Evolutionary conservation across 139 green algal genomes (phyloP).

Genomic region (Pleodorina starrii): DNA sequence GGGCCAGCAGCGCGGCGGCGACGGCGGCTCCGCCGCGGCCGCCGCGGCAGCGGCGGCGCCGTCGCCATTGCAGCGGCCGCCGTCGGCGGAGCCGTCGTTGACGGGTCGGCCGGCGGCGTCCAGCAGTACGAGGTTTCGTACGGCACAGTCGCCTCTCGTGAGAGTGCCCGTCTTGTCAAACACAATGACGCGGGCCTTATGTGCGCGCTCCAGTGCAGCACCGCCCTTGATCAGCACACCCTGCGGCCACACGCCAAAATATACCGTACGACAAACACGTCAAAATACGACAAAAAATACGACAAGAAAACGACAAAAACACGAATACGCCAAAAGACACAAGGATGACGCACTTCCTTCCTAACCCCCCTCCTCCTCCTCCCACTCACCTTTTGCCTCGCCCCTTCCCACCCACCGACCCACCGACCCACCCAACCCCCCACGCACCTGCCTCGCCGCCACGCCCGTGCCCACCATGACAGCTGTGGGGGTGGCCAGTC

Average conservation of each 20-base stretch:
- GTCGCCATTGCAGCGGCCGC: not conserved
- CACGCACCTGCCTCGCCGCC: slow-evolving; percentile 66
- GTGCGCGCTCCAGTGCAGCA: slow-evolving; percentile 60
- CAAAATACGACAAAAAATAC: too few species aligned
- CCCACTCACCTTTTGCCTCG: too few species aligned
- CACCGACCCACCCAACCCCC: too few species aligned
- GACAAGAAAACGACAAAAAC: too few species aligned
- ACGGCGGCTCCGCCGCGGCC: not conserved
- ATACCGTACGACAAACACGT: too few species aligned
- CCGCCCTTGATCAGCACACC: slow-evolving; percentile 63
- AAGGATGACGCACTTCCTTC: too few species aligned
- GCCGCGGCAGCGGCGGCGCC: not conserved
- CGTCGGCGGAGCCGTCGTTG: not conserved
- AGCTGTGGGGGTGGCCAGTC: slow-evolving; percentile 95
- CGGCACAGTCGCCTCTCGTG: slow-evolving; percentile 81
- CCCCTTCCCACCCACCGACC: too few species aligned
- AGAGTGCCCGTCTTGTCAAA: slow-evolving; percentile 99
- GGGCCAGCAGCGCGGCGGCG: not conserved
- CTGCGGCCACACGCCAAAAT: too few species aligned
- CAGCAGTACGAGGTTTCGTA: slow-evolving; percentile 67
- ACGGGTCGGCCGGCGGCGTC: not conserved
- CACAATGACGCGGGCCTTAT: slow-evolving; percentile 70
- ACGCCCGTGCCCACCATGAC: slow-evolving; percentile 95
- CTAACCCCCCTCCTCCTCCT: too few species aligned
- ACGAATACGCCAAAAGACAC: too few species aligned